Evolutionary conservation across 257 asterid genomes (phyloP), one percentile per base, ranked within the genome.

Genomic region (Thymus quinquecostatus): DNA sequence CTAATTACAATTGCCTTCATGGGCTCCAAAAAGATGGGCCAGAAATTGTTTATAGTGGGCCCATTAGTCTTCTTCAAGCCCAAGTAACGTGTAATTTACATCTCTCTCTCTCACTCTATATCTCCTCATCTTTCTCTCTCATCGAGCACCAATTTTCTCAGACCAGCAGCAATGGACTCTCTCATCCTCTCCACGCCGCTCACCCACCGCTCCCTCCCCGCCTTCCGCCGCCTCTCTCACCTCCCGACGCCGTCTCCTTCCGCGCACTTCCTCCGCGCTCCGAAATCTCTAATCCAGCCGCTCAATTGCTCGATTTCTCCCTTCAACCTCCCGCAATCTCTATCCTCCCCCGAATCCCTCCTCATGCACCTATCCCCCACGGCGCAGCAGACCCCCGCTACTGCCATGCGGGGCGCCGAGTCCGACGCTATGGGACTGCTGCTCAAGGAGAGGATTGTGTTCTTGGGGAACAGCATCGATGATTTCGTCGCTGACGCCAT

Each of bases 401-500:
- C 89, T 32, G 84, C 97, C 10, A 79, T 79, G 85, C 87, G 92
- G 28, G 97, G 89, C 6, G 92, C 86, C 1, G 99, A 91, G 79
- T 60, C 80, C 12, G 99, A 94, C 69, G 93, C 84, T 64, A 85
- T 91, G 92, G 97, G 97, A 8, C 75, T 94, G 61, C 63, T 94
- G 80, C 87, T 94, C 21, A 91, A 72, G 80, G 99, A 94, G 83
- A 89, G 99, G 82, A 91, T 94, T 67, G 92, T 94, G 64, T 94
- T 94, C 75, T 77, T 94, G 83, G 98, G 97, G 38, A 83, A 60
- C 79, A 48, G 60, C 8, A 84, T 94, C 62, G 97, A 91, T 76
- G 99, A 94, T 74, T 88, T 88, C 63, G 84, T 88, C 29, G 99
- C 98, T 30, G 99, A 94, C 79, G 82, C 95, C 34, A 91, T 94